These are phyloP conservation scores for Alloteropsis semialata DNA, from an alignment of 176 grass and related monocot species.

Conservation along the genomic window DNA sequence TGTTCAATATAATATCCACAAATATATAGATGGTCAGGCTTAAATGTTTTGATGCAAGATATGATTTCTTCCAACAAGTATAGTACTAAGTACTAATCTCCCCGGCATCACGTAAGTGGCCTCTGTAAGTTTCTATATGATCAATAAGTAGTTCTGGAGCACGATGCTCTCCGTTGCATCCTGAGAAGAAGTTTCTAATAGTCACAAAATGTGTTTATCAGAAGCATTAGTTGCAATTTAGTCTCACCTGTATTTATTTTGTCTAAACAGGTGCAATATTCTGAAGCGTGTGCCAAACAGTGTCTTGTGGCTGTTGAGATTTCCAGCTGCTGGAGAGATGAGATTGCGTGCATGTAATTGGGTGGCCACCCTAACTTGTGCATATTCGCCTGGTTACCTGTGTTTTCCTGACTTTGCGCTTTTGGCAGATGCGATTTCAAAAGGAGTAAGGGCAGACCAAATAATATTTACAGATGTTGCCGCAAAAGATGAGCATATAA, in stretches of 20 bases:
- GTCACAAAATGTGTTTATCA: background rate
- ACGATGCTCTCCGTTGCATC: background rate
- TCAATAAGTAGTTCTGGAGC: background rate
- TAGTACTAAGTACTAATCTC: background rate
- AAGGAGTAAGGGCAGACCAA: background rate
- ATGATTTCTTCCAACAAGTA: background rate
- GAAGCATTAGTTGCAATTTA: background rate
- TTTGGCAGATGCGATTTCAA: background rate
- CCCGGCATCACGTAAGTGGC: background rate
- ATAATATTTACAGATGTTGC: slow-evolving; percentile 15
- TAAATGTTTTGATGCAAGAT: background rate
- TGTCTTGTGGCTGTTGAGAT: slow-evolving; percentile 4
- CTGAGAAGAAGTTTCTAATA: background rate
- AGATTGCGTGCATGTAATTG: slow-evolving; percentile 3
- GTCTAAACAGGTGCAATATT: background rate
- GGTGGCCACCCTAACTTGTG: background rate
- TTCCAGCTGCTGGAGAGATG: slow-evolving; percentile 1
- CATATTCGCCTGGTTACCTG: background rate
- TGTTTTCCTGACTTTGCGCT: background rate
- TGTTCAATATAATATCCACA: background rate
- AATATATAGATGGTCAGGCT: background rate
- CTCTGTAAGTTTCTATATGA: background rate
- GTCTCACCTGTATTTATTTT: background rate
- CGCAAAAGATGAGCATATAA: background rate
- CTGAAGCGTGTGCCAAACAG: slow-evolving; percentile 2